Conservation (phyloP, 2,329 filamentous ascomycete genomes). For the Ophiosphaerella narmari region DNA sequence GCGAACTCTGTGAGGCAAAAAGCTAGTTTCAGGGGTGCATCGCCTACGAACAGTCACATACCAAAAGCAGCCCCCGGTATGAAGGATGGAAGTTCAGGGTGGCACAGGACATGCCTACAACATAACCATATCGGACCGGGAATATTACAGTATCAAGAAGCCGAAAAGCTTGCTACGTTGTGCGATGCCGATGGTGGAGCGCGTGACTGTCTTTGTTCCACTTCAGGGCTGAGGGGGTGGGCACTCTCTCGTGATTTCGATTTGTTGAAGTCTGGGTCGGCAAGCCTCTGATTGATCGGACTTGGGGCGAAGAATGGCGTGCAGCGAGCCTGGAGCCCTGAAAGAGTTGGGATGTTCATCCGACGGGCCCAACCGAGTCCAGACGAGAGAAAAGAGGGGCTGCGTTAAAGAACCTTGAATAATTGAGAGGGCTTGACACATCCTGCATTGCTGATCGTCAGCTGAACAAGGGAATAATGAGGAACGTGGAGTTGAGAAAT, state of each 20-base stretch:
- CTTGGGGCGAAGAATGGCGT: slow-evolving; percentile 45
- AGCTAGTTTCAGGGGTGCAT: slow-evolving; percentile 33
- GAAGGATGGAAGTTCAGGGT: slow-evolving; percentile 20
- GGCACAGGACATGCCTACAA: slow-evolving; percentile 23
- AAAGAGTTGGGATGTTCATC: slow-evolving; percentile 23
- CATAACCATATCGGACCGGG: slow-evolving; percentile 17
- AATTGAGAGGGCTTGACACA: slow-evolving; percentile 10
- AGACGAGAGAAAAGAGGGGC: slow-evolving; percentile 34
- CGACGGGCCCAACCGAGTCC: slow-evolving; percentile 34
- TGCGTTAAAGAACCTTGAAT: slow-evolving; percentile 21
- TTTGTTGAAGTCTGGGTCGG: slow-evolving; percentile 26
- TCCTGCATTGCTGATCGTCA: slow-evolving; percentile 23
- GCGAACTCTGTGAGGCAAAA: not conserved
- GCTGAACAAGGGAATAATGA: slow-evolving; percentile 21
- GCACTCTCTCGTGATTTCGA: slow-evolving; percentile 16
- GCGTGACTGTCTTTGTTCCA: slow-evolving; percentile 37
- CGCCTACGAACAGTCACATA: not conserved
- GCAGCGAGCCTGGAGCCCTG: slow-evolving; percentile 38
- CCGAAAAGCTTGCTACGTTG: slow-evolving; percentile 25
- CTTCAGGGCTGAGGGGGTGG: slow-evolving; percentile 21
- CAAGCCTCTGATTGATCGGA: slow-evolving; percentile 35
- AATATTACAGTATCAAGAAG: slow-evolving; percentile 18
- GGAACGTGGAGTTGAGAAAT: slow-evolving; percentile 25
- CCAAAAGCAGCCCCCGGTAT: not conserved
- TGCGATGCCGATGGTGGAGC: slow-evolving; percentile 28